Evolutionary conservation across 805 yeast genomes (phyloP).

Genomic region (Wickerhamiella vanderwaltii): DNA sequence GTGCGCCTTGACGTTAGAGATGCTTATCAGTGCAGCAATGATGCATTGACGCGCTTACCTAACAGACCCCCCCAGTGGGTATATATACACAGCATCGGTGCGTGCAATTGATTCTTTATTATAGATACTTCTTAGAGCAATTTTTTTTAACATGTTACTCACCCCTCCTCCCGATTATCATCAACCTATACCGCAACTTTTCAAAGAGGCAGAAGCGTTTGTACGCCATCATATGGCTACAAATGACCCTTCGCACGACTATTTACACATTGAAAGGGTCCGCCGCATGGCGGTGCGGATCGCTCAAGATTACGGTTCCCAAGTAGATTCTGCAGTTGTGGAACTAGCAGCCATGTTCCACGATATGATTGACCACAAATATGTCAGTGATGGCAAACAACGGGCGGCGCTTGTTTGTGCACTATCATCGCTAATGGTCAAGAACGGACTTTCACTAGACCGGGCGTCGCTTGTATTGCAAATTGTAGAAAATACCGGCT

Average conservation of each 20-base stretch:
- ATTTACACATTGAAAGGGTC: slow-evolving; percentile 26
- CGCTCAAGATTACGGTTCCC: slow-evolving; percentile 15
- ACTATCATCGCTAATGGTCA: slow-evolving; percentile 12
- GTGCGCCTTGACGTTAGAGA: background rate
- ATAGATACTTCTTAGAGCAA: no score
- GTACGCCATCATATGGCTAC: slow-evolving; percentile 20
- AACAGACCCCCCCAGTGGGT: no score
- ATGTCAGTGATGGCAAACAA: slow-evolving; percentile 14
- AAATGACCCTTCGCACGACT: slow-evolving; percentile 28
- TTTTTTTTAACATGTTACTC: background rate
- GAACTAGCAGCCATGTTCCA: slow-evolving; percentile 27
- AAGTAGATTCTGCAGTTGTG: slow-evolving; percentile 22
- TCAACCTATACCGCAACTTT: background rate
- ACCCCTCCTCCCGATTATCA: slow-evolving; percentile 5
- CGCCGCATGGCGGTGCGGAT: slow-evolving; percentile 22
- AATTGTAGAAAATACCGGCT: slow-evolving; percentile 24
- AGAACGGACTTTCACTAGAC: slow-evolving; percentile 14
- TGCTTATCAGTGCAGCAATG: background rate
- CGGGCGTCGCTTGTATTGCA: slow-evolving; percentile 17
- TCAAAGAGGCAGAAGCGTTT: slow-evolving; percentile 13
- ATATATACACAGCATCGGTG: no score
- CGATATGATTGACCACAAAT: slow-evolving; percentile 27
- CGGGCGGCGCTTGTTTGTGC: slow-evolving; percentile 14
- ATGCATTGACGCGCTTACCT: no score
- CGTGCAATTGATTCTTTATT: no score